A percentile compares a stretch with the other conserved stretches of the same genome.
Evolutionary conservation across 306 rosid species (phyloP).

Genomic region (Trifolium subterraneum): DNA sequence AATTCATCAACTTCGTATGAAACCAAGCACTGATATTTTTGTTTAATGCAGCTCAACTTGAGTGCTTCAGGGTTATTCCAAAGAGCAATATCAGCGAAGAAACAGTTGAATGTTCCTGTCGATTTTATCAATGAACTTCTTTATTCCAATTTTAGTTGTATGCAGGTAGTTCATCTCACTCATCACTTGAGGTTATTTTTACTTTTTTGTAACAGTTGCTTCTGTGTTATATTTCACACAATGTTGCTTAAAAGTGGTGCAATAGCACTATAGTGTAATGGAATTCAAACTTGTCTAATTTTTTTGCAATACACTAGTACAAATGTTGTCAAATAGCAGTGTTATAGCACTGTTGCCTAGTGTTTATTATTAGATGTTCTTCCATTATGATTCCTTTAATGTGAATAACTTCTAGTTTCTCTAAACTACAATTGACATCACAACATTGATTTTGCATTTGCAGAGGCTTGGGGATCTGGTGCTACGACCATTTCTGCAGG

Average conservation of each 20-base stretch:
- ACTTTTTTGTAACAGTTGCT: not conserved
- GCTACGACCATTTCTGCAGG: slow-evolving; percentile 94
- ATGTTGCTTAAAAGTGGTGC: not conserved
- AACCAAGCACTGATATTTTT: too few relatives aligned
- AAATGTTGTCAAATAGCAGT: too few relatives aligned
- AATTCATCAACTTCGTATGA: too few relatives aligned
- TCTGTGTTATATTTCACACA: slow-evolving; percentile 16
- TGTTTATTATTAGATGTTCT: too few relatives aligned
- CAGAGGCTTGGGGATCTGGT: slow-evolving; percentile 97
- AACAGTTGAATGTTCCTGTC: too few relatives aligned
- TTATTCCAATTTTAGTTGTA: too few relatives aligned
- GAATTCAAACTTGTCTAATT: not conserved
- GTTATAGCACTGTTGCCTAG: not conserved
- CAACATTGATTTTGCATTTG: slow-evolving; percentile 23
- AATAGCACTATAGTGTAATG: not conserved
- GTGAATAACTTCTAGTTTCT: not conserved
- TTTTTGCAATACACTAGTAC: not conserved
- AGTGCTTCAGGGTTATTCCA: too few relatives aligned
- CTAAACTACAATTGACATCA: not conserved
- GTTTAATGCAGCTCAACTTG: too few relatives aligned
- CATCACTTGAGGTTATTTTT: not conserved
- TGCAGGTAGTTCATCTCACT: too few relatives aligned
- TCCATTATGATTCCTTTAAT: too few relatives aligned
- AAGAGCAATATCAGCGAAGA: too few relatives aligned
- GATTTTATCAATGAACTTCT: too few relatives aligned